Evolutionary conservation across 2,329 filamentous ascomycete genomes (phyloP), one percentile per base, ranked within the genome.

Genomic region (Ascochyta pisi): DNA sequence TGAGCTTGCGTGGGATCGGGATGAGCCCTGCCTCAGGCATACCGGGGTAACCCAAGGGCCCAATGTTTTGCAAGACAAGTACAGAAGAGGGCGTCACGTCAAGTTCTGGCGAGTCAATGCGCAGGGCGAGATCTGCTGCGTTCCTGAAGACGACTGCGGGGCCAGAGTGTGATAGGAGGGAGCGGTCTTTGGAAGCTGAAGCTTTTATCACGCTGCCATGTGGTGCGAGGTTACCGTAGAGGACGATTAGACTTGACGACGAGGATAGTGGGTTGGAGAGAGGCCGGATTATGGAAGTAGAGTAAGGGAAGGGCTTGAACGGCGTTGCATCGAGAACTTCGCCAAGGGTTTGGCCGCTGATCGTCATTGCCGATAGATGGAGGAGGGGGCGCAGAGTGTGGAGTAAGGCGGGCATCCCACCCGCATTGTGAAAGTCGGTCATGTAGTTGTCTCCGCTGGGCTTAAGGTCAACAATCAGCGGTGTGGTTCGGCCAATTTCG

Each of bases 181-280:
- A 61, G 4, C 76, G 74, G 5, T 92, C 92, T 73, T 96, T 93
- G 71, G 96, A 96, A 35, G 93, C 93, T 0, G 92, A 96, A 73
- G 96, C 96, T 78, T 96, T 96, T 63, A 92, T 92, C 2, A 97
- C 91, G 3, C 92, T 89, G 27, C 93, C 93, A 19, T 88, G 89
- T 1, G 93, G 93, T 3, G 92, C 90, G 23, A 96, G 82, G 74
- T 96, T 96, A 26, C 93, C 93, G 55, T 85, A 84, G 6, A 97
- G 83, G 54, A 96, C 89, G 71, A 92, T 91, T 54, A 97, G 82
- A 74, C 96, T 92, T 31, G 93, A 92, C 1, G 86, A 89, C 1
- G 81, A 62, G 74, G 96, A 96, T 79, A 96, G 92, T 16, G 92
- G 92, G 72, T 91, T 88, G 71, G 84, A 81, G 15, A 96, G 80